Evolutionary conservation across 2,329 filamentous ascomycete genomes (phyloP), one percentile per base, ranked within the genome.

Genomic region (Onygenales sp.): DNA sequence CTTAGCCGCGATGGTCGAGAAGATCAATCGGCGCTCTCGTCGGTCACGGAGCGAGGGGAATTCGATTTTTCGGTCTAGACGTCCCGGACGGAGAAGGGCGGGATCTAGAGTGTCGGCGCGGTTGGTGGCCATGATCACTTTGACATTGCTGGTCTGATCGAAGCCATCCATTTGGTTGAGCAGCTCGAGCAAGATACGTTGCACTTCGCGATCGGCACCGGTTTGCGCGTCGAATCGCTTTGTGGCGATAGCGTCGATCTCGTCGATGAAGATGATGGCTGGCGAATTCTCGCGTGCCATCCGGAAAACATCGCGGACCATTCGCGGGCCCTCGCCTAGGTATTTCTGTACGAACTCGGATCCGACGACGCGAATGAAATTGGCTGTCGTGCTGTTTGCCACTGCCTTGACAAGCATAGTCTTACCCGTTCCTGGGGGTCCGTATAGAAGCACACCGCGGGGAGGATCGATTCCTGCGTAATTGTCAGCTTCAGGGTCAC

Each of bases 81-180:
- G 90, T 61, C 93, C 93, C 34, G 93, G 93, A 64, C 93, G 89
- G 57, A 98, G 82, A 57, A 98, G 80, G 42, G 93, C 93, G 13
- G 93, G 93, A 69, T 98, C 93, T 59, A 98, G 81, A 6, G 93
- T 98, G 71, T 97, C 93, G 60, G 93, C 92, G 69, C 93, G 87
- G 78, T 98, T 98, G 61, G 93, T 98, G 61, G 93, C 93, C 93
- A 98, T 98, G 76, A 98, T 98, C 69, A 98, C 93, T 78, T 98
- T 98, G 74, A 98, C 93, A 72, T 98, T 98, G 70, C 89, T 88
- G 0, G 90, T 95, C 74, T 98, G 93, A 71, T 98, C 93, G 77
- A 98, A 98, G 60, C 93, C 93, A 70, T 98, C 93, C 93, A 98
- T 98, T 75, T 98, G 93, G 76, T 98, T 98, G 59, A 98, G 85